Percentiles rank a stretch among this genome's conserved stretches.
These are phyloP conservation scores for Eutypella sp. DNA, from an alignment of 2,329 filamentous ascomycete genomes.

Conservation along the genomic window DNA sequence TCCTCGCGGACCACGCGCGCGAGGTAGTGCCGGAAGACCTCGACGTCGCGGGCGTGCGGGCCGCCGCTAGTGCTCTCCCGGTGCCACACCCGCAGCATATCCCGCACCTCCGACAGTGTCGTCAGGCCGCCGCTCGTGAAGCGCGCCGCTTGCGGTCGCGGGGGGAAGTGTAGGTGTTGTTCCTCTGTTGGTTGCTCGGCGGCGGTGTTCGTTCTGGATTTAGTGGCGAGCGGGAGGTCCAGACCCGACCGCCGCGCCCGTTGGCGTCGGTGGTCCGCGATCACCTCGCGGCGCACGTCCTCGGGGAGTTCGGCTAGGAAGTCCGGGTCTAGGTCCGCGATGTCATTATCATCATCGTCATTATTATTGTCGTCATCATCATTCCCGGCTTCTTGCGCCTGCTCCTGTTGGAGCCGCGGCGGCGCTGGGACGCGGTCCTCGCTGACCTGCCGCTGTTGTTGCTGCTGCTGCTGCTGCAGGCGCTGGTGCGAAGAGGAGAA, in stretches of 20 bases:
- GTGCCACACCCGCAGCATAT: conserved; percentile 74
- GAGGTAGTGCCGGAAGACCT: conserved; percentile 69
- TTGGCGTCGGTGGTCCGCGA: conserved; percentile 67
- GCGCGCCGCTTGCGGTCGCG: conserved; percentile 38
- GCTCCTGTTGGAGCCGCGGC: conserved; percentile 19
- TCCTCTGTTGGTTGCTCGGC: conserved; percentile 4
- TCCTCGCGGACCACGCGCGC: conserved; percentile 69
- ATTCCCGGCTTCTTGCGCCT: no score
- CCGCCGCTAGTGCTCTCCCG: conserved; percentile 65
- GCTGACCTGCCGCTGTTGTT: neutral
- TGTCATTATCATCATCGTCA: conserved; percentile 23
- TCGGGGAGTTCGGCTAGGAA: conserved; percentile 81
- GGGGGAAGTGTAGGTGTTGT: conserved; percentile 39
- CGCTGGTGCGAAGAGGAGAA: conserved; percentile 37
- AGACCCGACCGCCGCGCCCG: conserved; percentile 52
- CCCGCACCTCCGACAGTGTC: conserved; percentile 57
- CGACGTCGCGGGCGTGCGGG: conserved; percentile 74
- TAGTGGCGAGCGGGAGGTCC: no score
- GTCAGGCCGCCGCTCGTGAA: conserved; percentile 42
- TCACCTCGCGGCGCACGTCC: conserved; percentile 71
- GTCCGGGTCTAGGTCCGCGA: conserved; percentile 57
- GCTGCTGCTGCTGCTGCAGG: conserved; percentile 4
- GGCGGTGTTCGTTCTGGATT: no score
- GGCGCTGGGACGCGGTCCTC: conserved; percentile 7
- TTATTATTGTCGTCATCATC: conserved; percentile 9